Percentiles rank a stretch among this genome's conserved stretches.
These are phyloP conservation scores for Pulveroboletus frians DNA, from an alignment of 768 basidiomycete species.

Conservation along the genomic window DNA sequence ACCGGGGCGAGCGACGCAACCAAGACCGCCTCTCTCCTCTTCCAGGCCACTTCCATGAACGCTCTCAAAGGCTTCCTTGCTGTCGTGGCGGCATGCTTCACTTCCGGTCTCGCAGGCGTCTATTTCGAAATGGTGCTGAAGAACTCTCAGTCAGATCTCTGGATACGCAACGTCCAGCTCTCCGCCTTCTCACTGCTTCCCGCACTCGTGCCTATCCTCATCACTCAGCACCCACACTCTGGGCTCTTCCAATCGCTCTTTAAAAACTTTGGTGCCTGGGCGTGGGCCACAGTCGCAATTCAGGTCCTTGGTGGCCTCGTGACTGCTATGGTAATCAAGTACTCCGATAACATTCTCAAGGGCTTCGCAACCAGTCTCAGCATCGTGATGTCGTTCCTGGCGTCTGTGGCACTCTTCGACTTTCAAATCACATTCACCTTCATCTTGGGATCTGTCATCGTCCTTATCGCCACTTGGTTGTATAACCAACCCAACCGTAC, in stretches of 20 bases:
- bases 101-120: constrained; percentile 92
- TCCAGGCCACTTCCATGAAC: constrained; percentile 59
- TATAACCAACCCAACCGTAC: constrained; percentile 66
- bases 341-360: constrained; percentile 87
- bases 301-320: constrained; percentile 91
- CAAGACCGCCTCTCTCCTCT: constrained; percentile 28
- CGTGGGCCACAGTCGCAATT: constrained; percentile 82
- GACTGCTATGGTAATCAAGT: constrained; percentile 92
- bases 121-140: constrained; percentile 99
- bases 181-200: constrained; percentile 92
- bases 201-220: constrained; percentile 72
- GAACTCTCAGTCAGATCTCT: constrained; percentile 81
- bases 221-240: constrained; percentile 39
- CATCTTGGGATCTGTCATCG: constrained; percentile 75
- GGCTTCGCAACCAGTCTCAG: constrained; percentile 94
- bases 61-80: constrained; percentile 84
- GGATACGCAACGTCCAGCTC: constrained; percentile 96
- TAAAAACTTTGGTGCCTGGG: constrained; percentile 83
- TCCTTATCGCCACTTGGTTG: constrained; percentile 85
- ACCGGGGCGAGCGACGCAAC: constrained; percentile 28
- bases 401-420: constrained; percentile 84
- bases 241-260: constrained; percentile 56
- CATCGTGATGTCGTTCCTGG: constrained; percentile 93
- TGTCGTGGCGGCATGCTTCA: constrained; percentile 87
- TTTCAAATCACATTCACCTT: constrained; percentile 86